These are phyloP conservation scores for Podospora pseudoanserina DNA, from an alignment of 495 filamentous ascomycete genomes.

Conservation along the genomic window DNA sequence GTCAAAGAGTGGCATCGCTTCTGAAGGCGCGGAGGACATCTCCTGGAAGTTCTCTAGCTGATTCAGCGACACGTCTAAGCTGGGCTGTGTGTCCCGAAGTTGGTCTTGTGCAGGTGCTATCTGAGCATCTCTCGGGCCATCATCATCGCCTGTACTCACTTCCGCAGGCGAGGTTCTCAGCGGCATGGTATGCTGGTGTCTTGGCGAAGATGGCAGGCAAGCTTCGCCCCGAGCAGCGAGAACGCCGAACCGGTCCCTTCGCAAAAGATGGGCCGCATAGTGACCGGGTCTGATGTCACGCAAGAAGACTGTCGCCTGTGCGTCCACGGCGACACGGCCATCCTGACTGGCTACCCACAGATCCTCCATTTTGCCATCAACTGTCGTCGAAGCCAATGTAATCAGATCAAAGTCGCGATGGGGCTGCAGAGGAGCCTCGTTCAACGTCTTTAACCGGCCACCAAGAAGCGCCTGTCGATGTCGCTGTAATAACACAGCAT, in stretches of 20 bases:
- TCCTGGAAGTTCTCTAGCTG: too few species aligned
- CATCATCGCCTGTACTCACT: too few species aligned
- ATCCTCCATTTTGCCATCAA: background rate
- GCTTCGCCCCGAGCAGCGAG: constrained; percentile 4
- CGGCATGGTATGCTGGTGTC: background rate
- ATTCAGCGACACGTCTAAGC: too few species aligned
- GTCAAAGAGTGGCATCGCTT: too few species aligned
- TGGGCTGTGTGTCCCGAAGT: too few species aligned
- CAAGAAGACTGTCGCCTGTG: background rate
- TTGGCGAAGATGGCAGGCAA: background rate
- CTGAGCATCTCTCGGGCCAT: too few species aligned
- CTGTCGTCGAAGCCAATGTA: background rate
- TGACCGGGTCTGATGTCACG: background rate
- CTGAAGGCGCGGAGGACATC: too few species aligned
- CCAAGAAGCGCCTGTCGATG: constrained; percentile 1
- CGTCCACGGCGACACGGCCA: background rate
- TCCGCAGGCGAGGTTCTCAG: too few species aligned
- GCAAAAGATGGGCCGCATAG: background rate
- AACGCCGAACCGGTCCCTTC: background rate
- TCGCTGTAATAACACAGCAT: constrained; percentile 1
- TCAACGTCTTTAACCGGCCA: constrained; percentile 1
- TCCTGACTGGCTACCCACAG: background rate
- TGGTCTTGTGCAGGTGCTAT: too few species aligned
- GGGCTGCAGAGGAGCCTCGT: constrained; percentile 6
- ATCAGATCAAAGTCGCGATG: constrained; percentile 1